Base-by-base conservation (phyloP, 257 asterid species). In the Mentha longifolia region DNA sequence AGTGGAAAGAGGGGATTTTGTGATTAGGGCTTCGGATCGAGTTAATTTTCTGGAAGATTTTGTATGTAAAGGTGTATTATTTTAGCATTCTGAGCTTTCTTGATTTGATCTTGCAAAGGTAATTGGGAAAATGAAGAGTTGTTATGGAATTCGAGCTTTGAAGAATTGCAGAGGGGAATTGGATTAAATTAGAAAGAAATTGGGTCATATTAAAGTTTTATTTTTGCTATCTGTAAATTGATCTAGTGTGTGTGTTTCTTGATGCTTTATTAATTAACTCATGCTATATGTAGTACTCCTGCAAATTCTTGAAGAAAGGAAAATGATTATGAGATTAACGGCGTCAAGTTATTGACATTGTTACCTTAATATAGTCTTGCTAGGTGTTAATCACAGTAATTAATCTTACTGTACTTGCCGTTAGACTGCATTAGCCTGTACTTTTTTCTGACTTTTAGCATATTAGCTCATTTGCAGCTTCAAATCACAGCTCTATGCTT, bases 61-160 rank as follows among this genome's bases (percentile, higher is more conserved):
- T 9, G 13, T 12, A 30, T 51, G 55, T 25, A 25, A 65, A 13
- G 52, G 64, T 30, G 11, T 57, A 31, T 50, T 49, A 66, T 39
- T 25, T 49, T 50, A 13, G 67, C 54, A 10, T 70, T 74, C 3
- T 43, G 37, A 58, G 71, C 52, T 61, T 28, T 71, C 41, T 61
- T 45, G 68, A 35, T 52, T 75, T 49, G 72, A 79, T 45, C 66
- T 55, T 70, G 68, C 62, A 33, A 45, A 42, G 52, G 39, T 4
- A 3, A 17, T 3, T 16, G 61, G 52, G 15, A 6, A 28, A 60
- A n/a, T 45, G 3, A 60, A 5, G 42, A 17, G 17, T 55, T 64
- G 15, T 30, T 7, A 6, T n/a, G 11, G 54, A 54, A 56, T 55
- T 54, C 17, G 63, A 61, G 17, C 28, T 19, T 30, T 3, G 52